Base-by-base conservation (phyloP, 345 rosid genomes). In the Euphorbia lathyris region DNA sequence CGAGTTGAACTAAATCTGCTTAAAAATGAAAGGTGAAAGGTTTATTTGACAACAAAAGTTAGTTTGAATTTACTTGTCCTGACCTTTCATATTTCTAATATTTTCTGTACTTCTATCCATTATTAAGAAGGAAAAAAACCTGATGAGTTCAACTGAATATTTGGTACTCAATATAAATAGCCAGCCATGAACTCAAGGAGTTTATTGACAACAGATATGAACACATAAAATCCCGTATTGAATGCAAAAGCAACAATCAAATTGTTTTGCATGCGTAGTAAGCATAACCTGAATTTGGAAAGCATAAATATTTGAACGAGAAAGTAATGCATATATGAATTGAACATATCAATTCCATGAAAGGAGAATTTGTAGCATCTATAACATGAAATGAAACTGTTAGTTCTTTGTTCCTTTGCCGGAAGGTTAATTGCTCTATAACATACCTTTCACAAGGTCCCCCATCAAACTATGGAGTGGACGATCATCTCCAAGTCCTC, bases 401-500 rank as follows among this genome's bases (percentile, higher is more conserved):
- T 2, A 40, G 43, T 40, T 40, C 43, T 8, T 40, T 40, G 43
- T 40, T 40, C 7, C 43, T 40, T 40, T 9, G 10, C 11, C 6
- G 11, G 6, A 9, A 40, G 43, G 2, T 20, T 13, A 59, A 34
- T 27, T 60, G n/a, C 61, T 58, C 45, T 26, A 58, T 16, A 45
- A 52, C 42, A 77, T 77, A 90, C 99, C 99, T 88, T 92, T 88
- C 66, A 90, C 68, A 72, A 88, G 96, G 79, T 95, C 97, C 75
- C 99, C 99, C 99, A 95, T 95, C 81, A 95, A 82, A 84, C 85
- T 88, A 63, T 88, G 84, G 67, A 92, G 79, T 2, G 93, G 93
- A 36, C 91, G 86, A 80, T 88, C 90, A 77, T 88, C 97, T 77
- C 87, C 99, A 72, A 95, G 79, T 71, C 84, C 85, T 74, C 85